phyloP scores from a whole-genome alignment of 305 asterid species.

The Fraxinus sp. region DNA sequence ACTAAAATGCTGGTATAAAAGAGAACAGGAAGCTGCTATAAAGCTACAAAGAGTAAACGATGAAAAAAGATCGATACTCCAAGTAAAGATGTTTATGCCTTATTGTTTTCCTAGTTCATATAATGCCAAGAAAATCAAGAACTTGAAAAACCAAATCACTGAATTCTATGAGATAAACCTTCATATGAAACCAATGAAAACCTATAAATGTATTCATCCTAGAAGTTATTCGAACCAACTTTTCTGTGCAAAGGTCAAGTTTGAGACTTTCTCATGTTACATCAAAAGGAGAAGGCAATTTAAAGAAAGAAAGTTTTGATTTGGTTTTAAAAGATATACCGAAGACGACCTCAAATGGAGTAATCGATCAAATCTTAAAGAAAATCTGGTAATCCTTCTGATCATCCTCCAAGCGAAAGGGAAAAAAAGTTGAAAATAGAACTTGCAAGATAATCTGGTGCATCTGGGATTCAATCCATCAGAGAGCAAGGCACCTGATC shows the following conservation, averaged over 20 bases:
- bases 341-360: slow-evolving; percentile 49
- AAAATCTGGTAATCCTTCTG: slow-evolving; percentile 37
- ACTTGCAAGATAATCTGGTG: slow-evolving; percentile 45
- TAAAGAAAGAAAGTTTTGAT: slow-evolving; percentile 38
- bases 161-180: slow-evolving; percentile 29
- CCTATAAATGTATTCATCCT: slow-evolving; percentile 22
- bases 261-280: slow-evolving; percentile 45
- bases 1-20: not conserved
- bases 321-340: slow-evolving; percentile 37
- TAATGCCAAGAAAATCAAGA: slow-evolving; percentile 27
- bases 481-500: slow-evolving; percentile 27
- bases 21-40: not conserved
- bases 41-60: not conserved
- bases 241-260: slow-evolving; percentile 38
- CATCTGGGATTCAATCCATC: slow-evolving; percentile 47
- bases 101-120: slow-evolving; percentile 23
- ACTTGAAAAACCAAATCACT: slow-evolving; percentile 28
- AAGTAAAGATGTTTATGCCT: slow-evolving; percentile 18
- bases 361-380: slow-evolving; percentile 52
- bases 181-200: slow-evolving; percentile 21
- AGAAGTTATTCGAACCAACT: slow-evolving; percentile 37
- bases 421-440: slow-evolving; percentile 17
- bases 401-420: slow-evolving; percentile 23
- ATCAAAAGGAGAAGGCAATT: slow-evolving; percentile 43
- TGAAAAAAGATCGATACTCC: slow-evolving; percentile 17